Base-by-base conservation (phyloP, 441 rosid species). In the Gossypium gossypioides region DNA sequence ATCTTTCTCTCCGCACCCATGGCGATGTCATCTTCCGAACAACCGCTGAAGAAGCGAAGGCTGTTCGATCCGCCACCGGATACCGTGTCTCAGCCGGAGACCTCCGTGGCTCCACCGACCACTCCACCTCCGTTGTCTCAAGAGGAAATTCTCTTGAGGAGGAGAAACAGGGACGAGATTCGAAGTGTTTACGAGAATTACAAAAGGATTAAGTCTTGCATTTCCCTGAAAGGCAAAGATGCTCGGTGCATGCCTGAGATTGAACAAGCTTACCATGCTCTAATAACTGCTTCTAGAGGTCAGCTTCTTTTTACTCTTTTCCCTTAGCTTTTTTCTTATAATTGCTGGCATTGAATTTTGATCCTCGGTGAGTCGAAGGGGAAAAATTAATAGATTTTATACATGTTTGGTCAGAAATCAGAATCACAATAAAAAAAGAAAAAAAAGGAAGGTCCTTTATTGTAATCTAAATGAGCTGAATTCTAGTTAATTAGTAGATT, bases 241-340 rank as follows among this genome's bases (percentile, higher is more conserved):
- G 66, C 70, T 13, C 80, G 84, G 68, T 85, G 77, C 82, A 37
- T 75, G 66, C 82, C 86, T 52, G 86, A 77, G 76, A 83, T 91
- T 55, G 96, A 90, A 63, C 93, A 89, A 81, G 82, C 91, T 67
- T 94, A 85, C 80, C 87, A 84, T 56, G 86, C 93, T 58, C 92
- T 94, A 76, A 77, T 94, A 72, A 62, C 85, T 16, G 90, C 96
- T 69, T 90, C 97, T n/a, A 81, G 81, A 83, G 98, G 98, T 91
- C 40, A 52, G 29, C 25, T 58, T 32, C 42, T 60, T 56, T 40
- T 54, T 25, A 56, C 48, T 22, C 0, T 56, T 22, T 51, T 69
- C 37, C 37, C 27, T 13, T 13, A 42, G 13, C 29, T 54, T 3
- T 29, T 27, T 72, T 3, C 8, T 46, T 8, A 3, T 48, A 50